These are phyloP conservation scores for Aspergillus caelatus DNA, from an alignment of 2,329 filamentous ascomycete species.

Conservation along the genomic window DNA sequence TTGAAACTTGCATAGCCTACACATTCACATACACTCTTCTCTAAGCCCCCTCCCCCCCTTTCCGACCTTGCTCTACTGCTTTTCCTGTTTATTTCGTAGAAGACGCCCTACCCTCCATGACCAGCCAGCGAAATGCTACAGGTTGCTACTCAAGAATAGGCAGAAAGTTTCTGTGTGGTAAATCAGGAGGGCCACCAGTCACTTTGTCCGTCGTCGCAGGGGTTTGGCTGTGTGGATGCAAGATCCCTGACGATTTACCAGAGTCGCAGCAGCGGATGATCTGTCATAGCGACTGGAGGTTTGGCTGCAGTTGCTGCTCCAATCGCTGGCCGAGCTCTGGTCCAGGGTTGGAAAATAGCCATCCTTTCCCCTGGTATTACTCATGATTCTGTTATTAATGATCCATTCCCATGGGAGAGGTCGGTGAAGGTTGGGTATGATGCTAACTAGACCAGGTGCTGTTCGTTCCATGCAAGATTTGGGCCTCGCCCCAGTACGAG, in stretches of 20 bases:
- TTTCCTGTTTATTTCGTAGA: constrained; percentile 1
- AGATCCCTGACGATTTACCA: constrained; percentile 16
- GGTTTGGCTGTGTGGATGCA: constrained; percentile 8
- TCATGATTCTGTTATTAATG: neutral
- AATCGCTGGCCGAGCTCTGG: constrained; percentile 3
- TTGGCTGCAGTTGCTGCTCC: neutral
- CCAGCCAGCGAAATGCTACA: neutral
- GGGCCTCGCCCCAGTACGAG: neutral
- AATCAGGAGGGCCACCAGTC: constrained; percentile 18
- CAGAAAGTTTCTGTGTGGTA: constrained; percentile 18
- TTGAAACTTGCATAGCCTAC: neutral
- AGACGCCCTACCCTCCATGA: neutral
- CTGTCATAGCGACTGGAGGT: constrained; percentile 13
- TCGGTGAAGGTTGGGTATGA: constrained; percentile 4
- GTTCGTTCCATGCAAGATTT: constrained; percentile 18
- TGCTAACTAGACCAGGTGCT: constrained; percentile 22
- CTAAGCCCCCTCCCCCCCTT: neutral
- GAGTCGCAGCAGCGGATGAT: constrained; percentile 15
- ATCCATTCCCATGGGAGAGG: neutral
- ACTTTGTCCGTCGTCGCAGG: constrained; percentile 9
- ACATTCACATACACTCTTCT: neutral
- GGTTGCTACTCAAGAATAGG: neutral
- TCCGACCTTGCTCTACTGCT: neutral
- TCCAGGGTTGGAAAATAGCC: constrained; percentile 3
- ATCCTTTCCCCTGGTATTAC: neutral